These are phyloP conservation scores for Casaregolazyma lundiana DNA, from an alignment of 1,139 yeast genomes.

Conservation along the genomic window DNA sequence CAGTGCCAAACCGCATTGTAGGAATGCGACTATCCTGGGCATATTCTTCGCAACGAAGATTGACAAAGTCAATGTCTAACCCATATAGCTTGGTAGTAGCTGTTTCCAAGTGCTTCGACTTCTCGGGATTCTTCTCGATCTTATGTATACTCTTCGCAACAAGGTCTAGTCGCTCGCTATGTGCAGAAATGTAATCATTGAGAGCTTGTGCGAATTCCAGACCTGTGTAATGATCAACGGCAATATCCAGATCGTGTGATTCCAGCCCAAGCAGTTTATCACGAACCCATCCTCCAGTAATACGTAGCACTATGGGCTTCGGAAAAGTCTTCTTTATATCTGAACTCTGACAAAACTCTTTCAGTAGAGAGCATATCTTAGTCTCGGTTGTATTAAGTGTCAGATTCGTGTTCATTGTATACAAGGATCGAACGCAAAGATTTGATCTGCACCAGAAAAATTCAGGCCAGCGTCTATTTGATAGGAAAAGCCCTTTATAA, in stretches of 20 bases:
- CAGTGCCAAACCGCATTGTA: constrained; percentile 65
- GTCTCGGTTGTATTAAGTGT: constrained; percentile 45
- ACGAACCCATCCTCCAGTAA: constrained; percentile 99
- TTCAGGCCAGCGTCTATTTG: not conserved
- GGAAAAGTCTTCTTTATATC: constrained; percentile 13
- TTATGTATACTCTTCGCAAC: constrained; percentile 60
- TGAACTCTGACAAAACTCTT: constrained; percentile 27
- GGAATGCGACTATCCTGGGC: constrained; percentile 83
- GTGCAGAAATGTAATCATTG: constrained; percentile 45
- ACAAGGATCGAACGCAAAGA: not conserved
- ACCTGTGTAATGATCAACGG: constrained; percentile 79
- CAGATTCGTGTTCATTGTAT: constrained; percentile 25
- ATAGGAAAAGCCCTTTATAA: too few species aligned
- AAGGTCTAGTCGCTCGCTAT: constrained; percentile 40
- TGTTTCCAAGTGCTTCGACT: constrained; percentile 92
- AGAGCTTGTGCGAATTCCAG: constrained; percentile 74
- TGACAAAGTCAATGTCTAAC: constrained; percentile 86
- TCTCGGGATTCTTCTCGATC: constrained; percentile 88
- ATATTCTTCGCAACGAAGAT: constrained; percentile 81
- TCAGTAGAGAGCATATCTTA: constrained; percentile 44
- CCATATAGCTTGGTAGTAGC: constrained; percentile 85
- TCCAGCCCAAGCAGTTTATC: constrained; percentile 79
- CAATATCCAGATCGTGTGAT: constrained; percentile 87
- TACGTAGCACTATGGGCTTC: constrained; percentile 52
- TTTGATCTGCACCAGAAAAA: not conserved